Evolutionary conservation across 108 stramenopile species (phyloP), one percentile per base, ranked within the genome.

Genomic region (Skeletonema grethae): DNA sequence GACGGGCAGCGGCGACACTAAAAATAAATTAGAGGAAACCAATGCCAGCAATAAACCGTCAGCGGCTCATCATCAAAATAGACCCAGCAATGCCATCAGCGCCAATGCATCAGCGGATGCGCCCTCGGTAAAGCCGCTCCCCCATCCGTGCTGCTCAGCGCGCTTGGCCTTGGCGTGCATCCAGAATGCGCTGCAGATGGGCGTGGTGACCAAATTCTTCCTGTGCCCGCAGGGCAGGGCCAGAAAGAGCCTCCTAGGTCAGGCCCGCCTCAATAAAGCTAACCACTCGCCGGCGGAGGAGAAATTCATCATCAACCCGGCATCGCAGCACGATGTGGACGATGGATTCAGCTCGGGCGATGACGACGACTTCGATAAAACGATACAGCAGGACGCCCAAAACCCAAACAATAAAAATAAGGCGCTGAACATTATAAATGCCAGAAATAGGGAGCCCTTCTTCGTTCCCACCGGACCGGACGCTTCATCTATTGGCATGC

Each of bases 161-260:
- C 64, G 75, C 10, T 55, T 95, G n/a, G 84, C 83, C 0, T 63
- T 90, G 16, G 55, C 89, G 41, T 87, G 87, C 56, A 73, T 82
- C 45, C 84, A 89, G 60, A 89, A 92, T 73, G 89, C 91, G 2
- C 75, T 92, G 18, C 61, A 79, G n/a, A 79, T 89, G 82, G 87
- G 89, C 15, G 85, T 81, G 0, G 36, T 86, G 7, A 91, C 93
- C 38, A 90, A 90, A 59, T 80, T 91, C n/a, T 74, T 53, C 9
- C 62, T 95, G 12, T 89, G 88, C 77, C 91, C 93, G 11, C 90
- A 87, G 22, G 90, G 89, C 22, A 75, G 80, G 59, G 87, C 86
- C n/a, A 62, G 93, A 36, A 80, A 73, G 32, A 59, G 36, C 6
- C 63, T 80, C 35, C 24, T 77, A 7, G 11, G 38, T 0, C 41